phyloP scores from a whole-genome alignment of 2,329 filamentous ascomycete species.

The Xylariaceae sp. region DNA sequence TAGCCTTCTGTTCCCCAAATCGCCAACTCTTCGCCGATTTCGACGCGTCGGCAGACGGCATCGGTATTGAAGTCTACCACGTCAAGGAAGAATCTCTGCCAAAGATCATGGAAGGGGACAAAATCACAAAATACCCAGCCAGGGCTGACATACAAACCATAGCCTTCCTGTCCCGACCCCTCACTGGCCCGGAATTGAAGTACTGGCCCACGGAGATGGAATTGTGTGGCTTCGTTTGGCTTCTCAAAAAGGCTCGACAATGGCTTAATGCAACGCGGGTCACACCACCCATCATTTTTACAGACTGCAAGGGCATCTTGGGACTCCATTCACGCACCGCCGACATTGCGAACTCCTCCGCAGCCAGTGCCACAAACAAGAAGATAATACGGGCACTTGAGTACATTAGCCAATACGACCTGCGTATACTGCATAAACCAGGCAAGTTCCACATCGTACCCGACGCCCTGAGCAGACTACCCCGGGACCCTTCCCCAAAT shows the following conservation, averaged over 20 bases:
- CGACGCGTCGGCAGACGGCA: background rate
- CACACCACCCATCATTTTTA: background rate
- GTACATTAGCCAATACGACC: slow-evolving; percentile 6
- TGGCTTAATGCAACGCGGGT: background rate
- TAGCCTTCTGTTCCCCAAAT: background rate
- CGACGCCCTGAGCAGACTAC: slow-evolving; percentile 1
- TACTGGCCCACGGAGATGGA: background rate
- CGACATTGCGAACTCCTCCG: slow-evolving; percentile 9
- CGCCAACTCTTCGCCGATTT: background rate
- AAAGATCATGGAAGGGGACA: background rate
- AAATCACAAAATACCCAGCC: background rate
- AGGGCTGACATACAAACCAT: background rate
- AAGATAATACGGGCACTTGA: slow-evolving; percentile 1
- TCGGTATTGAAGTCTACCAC: background rate
- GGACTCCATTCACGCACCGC: background rate
- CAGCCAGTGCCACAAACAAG: slow-evolving; percentile 3
- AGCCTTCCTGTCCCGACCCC: background rate
- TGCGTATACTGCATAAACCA: slow-evolving; percentile 4
- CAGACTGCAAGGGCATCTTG: slow-evolving; percentile 4
- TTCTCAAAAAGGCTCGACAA: background rate
- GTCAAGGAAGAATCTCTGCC: background rate
- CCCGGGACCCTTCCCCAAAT: background rate
- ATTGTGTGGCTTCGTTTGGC: background rate
- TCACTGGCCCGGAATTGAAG: background rate
- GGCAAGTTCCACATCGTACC: slow-evolving; percentile 8